A percentile compares a stretch with the other conserved stretches of the same genome.
Conservation (phyloP, 306 rosid species). For the Albizia julibrissin region DNA sequence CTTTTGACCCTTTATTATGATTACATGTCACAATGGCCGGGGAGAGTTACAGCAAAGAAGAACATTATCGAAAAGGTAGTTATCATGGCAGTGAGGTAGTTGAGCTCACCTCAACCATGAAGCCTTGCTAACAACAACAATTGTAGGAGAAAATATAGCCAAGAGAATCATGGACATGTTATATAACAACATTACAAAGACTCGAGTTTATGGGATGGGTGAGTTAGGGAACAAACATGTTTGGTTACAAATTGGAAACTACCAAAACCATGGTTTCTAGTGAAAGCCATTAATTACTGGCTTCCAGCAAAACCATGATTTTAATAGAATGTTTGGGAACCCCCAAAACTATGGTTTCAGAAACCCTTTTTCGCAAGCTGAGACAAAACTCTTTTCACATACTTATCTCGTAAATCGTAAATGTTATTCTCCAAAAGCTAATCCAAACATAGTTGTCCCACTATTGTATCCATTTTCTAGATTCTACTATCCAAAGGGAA, state of each 20-base stretch:
- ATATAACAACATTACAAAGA: background rate
- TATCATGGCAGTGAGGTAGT: background rate
- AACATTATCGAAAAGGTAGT: background rate
- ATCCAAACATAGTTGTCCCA: no score
- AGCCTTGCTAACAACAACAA: background rate
- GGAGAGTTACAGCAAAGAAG: background rate
- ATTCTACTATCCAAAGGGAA: background rate
- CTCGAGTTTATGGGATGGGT: background rate
- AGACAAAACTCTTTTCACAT: no score
- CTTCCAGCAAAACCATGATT: background rate
- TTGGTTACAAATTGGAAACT: no score
- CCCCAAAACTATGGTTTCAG: no score
- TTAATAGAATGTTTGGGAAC: no score
- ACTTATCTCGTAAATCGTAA: no score
- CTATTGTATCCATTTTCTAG: background rate
- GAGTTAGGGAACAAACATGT: background rate
- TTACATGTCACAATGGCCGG: background rate
- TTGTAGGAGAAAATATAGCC: background rate
- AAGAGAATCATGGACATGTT: background rate
- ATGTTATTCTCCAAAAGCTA: no score
- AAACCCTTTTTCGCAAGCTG: no score
- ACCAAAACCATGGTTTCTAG: background rate
- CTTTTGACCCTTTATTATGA: no score
- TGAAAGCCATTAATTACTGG: no score
- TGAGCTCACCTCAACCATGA: background rate